Conservation (phyloP, 495 filamentous ascomycete genomes). For the Amorphotheca resinae region DNA sequence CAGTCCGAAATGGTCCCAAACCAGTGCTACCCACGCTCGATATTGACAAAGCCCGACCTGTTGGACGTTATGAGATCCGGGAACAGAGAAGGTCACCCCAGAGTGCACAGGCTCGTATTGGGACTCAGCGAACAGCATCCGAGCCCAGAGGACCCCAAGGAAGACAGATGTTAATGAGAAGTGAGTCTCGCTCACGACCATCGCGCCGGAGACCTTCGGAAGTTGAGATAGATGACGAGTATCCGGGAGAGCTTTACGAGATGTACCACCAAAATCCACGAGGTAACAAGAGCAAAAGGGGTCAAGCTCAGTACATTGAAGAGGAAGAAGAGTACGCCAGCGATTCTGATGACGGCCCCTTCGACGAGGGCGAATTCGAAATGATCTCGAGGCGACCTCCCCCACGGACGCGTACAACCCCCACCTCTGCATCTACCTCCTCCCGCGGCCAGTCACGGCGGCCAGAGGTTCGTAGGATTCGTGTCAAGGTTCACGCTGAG, state of each 20-base stretch:
- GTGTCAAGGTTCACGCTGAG: slow-evolving; percentile 81
- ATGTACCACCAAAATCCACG: slow-evolving; percentile 40
- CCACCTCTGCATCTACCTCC: slow-evolving; percentile 26
- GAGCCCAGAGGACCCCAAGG: slow-evolving; percentile 24
- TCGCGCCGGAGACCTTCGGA: slow-evolving; percentile 17
- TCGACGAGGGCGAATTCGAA: slow-evolving; percentile 72
- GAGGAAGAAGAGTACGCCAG: slow-evolving; percentile 60
- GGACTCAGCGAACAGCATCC: slow-evolving; percentile 22
- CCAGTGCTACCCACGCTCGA: slow-evolving; percentile 40
- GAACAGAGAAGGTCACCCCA: slow-evolving; percentile 3
- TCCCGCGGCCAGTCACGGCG: slow-evolving; percentile 33
- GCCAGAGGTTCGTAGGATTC: slow-evolving; percentile 46
- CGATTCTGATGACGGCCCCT: slow-evolving; percentile 55
- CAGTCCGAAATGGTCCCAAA: slow-evolving; percentile 40
- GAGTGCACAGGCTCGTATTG: slow-evolving; percentile 22
- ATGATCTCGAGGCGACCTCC: slow-evolving; percentile 44
- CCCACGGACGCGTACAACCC: slow-evolving; percentile 22
- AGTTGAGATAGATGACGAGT: slow-evolving; percentile 40
- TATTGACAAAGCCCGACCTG: slow-evolving; percentile 35
- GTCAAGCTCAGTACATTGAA: slow-evolving; percentile 49
- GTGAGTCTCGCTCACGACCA: slow-evolving; percentile 3
- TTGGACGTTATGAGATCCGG: slow-evolving; percentile 34
- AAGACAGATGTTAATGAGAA: slow-evolving; percentile 19
- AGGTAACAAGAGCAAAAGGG: slow-evolving; percentile 15
- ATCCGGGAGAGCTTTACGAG: slow-evolving; percentile 58